Percentiles rank a stretch among this genome's conserved stretches.
phyloP scores from a whole-genome alignment of 176 grass and related monocot genomes.

The barley (Hordeum vulgare) region MorexV3_pseudomolecules_assembly NC_058519.1:596331345-596331844 shows the following conservation, averaged over 20 bases:
- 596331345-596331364: not conserved
- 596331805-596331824: constrained; percentile 58
- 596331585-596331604: constrained; percentile 10
- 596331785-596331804: constrained; percentile 42
- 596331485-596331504: not conserved
- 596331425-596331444: not conserved
- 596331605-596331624: constrained; percentile 51
- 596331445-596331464: not conserved
- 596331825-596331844: constrained; percentile 53
- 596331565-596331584: not conserved
- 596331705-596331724: constrained; percentile 59
- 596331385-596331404: not conserved
- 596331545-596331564: not conserved
- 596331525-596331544: not conserved
- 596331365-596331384: not conserved
- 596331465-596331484: not conserved
- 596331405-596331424: not conserved
- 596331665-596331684: constrained; percentile 54
- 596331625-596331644: constrained; percentile 64
- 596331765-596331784: constrained; percentile 54
- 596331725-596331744: constrained; percentile 63
- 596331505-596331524: constrained; percentile 9
- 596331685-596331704: constrained; percentile 64
- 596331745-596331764: constrained; percentile 79
- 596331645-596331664: constrained; percentile 68